A percentile compares a stretch with the other conserved stretches of the same genome.
These are phyloP conservation scores for Pseudognaphalium luteoalbum DNA, from an alignment of 129 eudicot species.

Conservation along the genomic window DNA sequence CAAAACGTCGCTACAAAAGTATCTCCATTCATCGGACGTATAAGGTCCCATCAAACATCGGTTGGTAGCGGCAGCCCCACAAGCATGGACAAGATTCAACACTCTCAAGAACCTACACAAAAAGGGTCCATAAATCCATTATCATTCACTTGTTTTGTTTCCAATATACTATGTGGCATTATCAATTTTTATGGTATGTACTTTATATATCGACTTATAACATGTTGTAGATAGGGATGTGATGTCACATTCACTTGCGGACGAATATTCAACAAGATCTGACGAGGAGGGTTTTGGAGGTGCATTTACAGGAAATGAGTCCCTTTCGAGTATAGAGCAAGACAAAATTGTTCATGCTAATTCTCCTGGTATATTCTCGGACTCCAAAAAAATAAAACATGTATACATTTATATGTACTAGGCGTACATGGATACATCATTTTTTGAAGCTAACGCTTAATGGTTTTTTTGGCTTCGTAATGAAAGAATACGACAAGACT, in stretches of 20 bases:
- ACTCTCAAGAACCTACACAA: conserved; percentile 31
- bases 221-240: conserved; percentile 49
- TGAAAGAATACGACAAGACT: conserved; percentile 44
- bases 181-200: not conserved
- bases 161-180: not conserved
- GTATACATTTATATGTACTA: too few species aligned
- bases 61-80: conserved; percentile 16
- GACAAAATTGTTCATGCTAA: conserved; percentile 42
- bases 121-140: conserved; percentile 16
- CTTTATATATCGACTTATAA: not conserved
- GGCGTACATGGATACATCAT: not conserved
- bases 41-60: conserved; percentile 14
- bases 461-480: not conserved
- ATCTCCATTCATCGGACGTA: not conserved
- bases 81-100: conserved; percentile 32
- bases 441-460: not conserved
- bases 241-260: conserved; percentile 57
- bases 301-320: conserved; percentile 44
- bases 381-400: not conserved
- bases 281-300: conserved; percentile 92
- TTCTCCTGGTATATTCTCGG: conserved; percentile 44
- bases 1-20: conserved; percentile 8
- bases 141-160: not conserved
- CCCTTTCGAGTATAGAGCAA: conserved; percentile 37
- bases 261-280: conserved; percentile 64